Evolutionary conservation across 805 yeast species (phyloP).

Genomic region (Kodamaea neixiangensis): DNA sequence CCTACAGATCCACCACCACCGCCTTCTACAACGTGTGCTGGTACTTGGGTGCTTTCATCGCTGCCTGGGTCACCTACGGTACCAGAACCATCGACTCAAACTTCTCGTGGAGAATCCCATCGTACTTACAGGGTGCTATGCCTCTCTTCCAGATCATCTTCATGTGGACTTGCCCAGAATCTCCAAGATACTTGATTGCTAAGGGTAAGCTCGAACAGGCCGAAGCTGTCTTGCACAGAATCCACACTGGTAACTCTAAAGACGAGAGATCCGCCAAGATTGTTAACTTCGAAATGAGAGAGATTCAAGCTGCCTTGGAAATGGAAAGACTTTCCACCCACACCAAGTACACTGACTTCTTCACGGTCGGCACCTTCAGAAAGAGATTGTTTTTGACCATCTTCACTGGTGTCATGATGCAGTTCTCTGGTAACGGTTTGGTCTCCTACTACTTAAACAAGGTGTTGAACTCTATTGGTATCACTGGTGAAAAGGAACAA

Average conservation of each 20-base stretch:
- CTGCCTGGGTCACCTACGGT: conserved; percentile 55
- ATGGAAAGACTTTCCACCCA: conserved; percentile 36
- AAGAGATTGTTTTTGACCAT: conserved; percentile 40
- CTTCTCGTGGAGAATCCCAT: conserved; percentile 58
- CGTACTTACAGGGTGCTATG: conserved; percentile 50
- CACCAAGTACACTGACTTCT: conserved; percentile 40
- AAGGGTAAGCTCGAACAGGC: conserved; percentile 28
- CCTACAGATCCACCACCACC: conserved; percentile 24
- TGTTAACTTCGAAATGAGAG: conserved; percentile 26
- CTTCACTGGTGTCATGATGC: conserved; percentile 40
- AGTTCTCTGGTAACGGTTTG: conserved; percentile 53
- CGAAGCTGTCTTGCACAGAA: conserved; percentile 31
- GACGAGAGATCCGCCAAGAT: conserved; percentile 21
- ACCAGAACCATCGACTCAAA: conserved; percentile 30
- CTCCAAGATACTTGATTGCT: conserved; percentile 32
- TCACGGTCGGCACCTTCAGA: conserved; percentile 39
- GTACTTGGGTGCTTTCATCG: conserved; percentile 56
- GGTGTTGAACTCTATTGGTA: conserved; percentile 55
- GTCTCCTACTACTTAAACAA: conserved; percentile 52
- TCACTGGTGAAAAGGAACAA: conserved; percentile 46
- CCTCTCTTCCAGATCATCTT: conserved; percentile 43
- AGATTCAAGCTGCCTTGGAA: conserved; percentile 31
- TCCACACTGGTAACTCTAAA: conserved; percentile 42
- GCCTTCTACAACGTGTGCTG: conserved; percentile 53
- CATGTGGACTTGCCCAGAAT: conserved; percentile 43